phyloP scores from a whole-genome alignment of 192 early-diverging fungal genomes.

The Funneliformis mosseae region DNA sequence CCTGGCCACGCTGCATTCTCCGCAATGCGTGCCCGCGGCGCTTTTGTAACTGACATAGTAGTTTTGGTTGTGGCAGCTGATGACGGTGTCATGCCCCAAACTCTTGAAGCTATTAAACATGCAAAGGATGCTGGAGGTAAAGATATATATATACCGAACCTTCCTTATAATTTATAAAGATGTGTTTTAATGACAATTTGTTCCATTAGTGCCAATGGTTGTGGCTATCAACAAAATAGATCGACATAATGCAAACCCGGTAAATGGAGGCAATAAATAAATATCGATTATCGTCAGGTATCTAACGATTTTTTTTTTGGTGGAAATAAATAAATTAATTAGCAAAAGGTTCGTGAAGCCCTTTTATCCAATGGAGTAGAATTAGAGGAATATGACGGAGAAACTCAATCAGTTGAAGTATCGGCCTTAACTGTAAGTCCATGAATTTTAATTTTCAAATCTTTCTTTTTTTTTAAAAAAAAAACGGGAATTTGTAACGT shows the following conservation, averaged over 20 bases:
- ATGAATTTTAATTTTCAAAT: neutral
- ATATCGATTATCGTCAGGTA: neutral
- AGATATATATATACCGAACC: neutral
- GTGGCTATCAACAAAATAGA: constrained; percentile 99
- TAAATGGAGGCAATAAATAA: constrained; percentile 48
- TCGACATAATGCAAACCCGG: constrained; percentile 76
- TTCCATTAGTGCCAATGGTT: constrained; percentile 74
- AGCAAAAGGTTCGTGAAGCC: constrained; percentile 46
- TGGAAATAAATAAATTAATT: constrained; percentile 26
- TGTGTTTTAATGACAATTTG: neutral
- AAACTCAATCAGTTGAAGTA: constrained; percentile 86
- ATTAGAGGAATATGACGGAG: constrained; percentile 92
- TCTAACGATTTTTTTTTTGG: neutral
- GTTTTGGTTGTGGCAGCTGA: constrained; percentile 97
- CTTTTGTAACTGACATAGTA: constrained; percentile 92
- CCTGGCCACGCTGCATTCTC: constrained; percentile 96
- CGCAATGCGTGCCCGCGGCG: constrained; percentile 93
- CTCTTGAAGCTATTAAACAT: constrained; percentile 92
- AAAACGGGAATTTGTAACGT: too few species aligned
- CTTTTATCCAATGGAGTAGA: constrained; percentile 80
- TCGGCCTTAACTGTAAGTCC: constrained; percentile 75
- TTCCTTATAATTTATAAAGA: neutral
- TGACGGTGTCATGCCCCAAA: constrained; percentile 99
- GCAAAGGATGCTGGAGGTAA: constrained; percentile 69
- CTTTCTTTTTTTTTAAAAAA: neutral